Base-by-base conservation (phyloP, 1,284 basidiomycete species). In the Naganishia sp. region DNA sequence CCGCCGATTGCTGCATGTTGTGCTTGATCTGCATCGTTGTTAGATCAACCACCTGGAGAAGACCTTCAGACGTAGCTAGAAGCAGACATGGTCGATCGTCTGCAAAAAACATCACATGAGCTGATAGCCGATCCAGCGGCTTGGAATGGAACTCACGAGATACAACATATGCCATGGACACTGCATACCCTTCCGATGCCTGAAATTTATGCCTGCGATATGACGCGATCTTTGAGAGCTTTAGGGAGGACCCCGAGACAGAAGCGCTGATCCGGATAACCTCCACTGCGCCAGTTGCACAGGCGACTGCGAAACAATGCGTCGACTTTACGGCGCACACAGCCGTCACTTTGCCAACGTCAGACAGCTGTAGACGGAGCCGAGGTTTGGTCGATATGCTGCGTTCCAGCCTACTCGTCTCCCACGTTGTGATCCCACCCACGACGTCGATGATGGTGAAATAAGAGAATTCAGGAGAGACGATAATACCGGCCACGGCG, bases 211-310 rank as follows among this genome's bases (percentile, higher is more conserved):
- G 49, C 11, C 44, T 56, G 15, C 33, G 52, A 43, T 65, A 21
- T 21, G 36, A n/a, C 5, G 44, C 39, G 7, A 50, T 86, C 85
- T 81, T 98, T 94, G 72, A 98, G 97, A 77, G 99, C 94, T 74
- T 89, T 92, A 69, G 98, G 92, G 79, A 98, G 97, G 73, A 97
- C 94, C 74, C 87, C 88, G 83, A 97, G 97, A 81, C 98, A 94
- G 68, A 94, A 13, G 55, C 53, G 5, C 39, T 46, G 45, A 94
- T 88, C 25, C 92, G 83, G 16, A 94, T 86, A 44, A 95, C 83
- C 77, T 92, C 90, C 53, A 95, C 75, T 71, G 87, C 90, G 39
- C 92, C 92, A 74, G 93, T 90, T 54, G 91, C 89, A 2, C 86
- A 88, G 0, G 91, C 90, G 72, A 90, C 92, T 6, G 90, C 92